Conservation (phyloP, 345 rosid genomes). For the Eucalyptus coolabah region DNA sequence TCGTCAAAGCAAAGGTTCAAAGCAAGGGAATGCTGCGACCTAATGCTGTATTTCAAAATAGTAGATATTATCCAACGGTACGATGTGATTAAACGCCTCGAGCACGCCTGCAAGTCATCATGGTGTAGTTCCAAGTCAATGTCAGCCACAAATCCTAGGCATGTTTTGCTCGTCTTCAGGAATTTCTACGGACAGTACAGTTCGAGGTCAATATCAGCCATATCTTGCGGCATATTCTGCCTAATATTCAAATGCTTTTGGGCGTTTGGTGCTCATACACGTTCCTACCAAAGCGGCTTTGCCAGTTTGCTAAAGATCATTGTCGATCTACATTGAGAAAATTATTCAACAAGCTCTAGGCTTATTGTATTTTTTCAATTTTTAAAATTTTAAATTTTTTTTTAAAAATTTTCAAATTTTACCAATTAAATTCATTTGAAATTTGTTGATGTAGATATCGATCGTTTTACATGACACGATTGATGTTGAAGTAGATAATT, state of each 20-base stretch:
- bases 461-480: fast-evolving
- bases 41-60: constrained; percentile 25
- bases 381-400: fast-evolving
- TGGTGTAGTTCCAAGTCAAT: constrained; percentile 35
- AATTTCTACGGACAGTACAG: constrained; percentile 22
- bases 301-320: background rate
- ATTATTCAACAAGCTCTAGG: too few species aligned
- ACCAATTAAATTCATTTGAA: too few species aligned
- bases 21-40: constrained; percentile 13
- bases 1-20: background rate
- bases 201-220: background rate
- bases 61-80: constrained; percentile 36
- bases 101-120: constrained; percentile 41
- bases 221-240: background rate
- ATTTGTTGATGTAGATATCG: fast-evolving
- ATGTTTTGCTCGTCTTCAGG: constrained; percentile 41
- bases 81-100: constrained; percentile 29
- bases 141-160: constrained; percentile 40
- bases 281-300: background rate
- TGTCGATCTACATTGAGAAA: background rate
- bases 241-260: background rate
- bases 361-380: fast-evolving
- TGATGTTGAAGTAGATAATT: fast-evolving
- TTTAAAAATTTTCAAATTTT: too few species aligned
- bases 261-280: background rate